Evolutionary conservation across 768 basidiomycete genomes (phyloP), one percentile per base, ranked within the genome.

Genomic region (Ephemerocybe angulata): DNA sequence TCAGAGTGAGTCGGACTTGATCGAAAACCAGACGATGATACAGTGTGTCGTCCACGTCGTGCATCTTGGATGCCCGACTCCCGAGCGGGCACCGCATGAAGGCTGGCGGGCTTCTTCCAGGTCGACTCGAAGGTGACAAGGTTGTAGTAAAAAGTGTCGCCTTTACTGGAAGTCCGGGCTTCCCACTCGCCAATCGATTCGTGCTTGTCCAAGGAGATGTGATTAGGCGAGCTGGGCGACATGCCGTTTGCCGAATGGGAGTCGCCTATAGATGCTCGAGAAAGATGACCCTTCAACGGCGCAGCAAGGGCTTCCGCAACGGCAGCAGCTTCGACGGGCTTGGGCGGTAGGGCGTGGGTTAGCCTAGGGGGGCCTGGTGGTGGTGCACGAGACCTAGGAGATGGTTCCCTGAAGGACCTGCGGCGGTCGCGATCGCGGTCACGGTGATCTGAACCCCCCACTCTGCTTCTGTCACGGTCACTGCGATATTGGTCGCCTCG

Each of bases 291-390:
- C 62, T 82, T 80, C 62, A 82, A 80, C 22, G 43, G 49, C 21
- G 48, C 29, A 52, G 78, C 80, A 50, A 81, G 76, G 58, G 82
- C 77, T 65, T 83, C 79, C 44, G 80, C 66, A 64, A 78, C 80
- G 53, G 80, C 76, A 49, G 80, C 76, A 58, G 61, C 76, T 42
- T 8, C 33, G 8, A 35, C 33, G 8, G 77, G 86, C 67, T 87
- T 88, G 3, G 86, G 81, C 19, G 86, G 86, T 17, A 88, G 73
- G 27, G 84, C 84, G 63, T 88, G 86, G n/a, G 77, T 82, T 43
- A 86, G 65, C 48, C 80, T 74, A 43, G 72, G 69, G 52, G 71
- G 60, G n/a, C 61, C 58, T 43, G 55, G 46, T 13, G 62, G 63
- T 42, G 37, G 62, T 43, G 44, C 65, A 54, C 35, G 56, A 19